Evolutionary conservation across 257 asterid species (phyloP).

Genomic region (Solanum chaucha): DNA sequence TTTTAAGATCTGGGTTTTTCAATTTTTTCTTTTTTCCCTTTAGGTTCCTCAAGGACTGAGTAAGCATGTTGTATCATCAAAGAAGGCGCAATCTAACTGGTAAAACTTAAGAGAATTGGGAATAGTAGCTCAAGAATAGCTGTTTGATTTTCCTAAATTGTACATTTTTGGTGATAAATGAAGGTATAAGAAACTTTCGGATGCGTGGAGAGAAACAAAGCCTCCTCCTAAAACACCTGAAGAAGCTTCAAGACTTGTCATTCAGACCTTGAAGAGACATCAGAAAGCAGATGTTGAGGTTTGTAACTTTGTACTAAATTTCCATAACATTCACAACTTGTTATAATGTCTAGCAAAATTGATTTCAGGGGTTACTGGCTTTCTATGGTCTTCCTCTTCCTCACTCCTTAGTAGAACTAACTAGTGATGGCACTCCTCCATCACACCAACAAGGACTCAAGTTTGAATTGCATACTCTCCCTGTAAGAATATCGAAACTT

Average conservation of each 20-base stretch:
- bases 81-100: slow-evolving; percentile 91
- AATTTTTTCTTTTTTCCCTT: neutral
- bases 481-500: slow-evolving; percentile 36
- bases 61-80: slow-evolving; percentile 68
- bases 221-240: slow-evolving; percentile 88
- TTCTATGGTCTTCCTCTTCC: slow-evolving; percentile 82
- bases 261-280: slow-evolving; percentile 65
- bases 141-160: neutral
- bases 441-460: slow-evolving; percentile 47
- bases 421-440: slow-evolving; percentile 31
- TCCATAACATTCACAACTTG: neutral
- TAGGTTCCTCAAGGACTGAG: slow-evolving; percentile 83
- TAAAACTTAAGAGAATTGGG: slow-evolving; percentile 6
- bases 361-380: slow-evolving; percentile 47
- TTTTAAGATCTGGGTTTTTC: neutral
- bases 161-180: slow-evolving; percentile 4
- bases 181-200: slow-evolving; percentile 85
- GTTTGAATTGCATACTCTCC: slow-evolving; percentile 75
- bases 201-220: slow-evolving; percentile 81
- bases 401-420: slow-evolving; percentile 56
- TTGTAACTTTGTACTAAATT: neutral
- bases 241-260: slow-evolving; percentile 78
- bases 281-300: slow-evolving; percentile 96
- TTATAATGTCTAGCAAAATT: neutral
- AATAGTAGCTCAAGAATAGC: neutral